Evolutionary conservation across 2,329 filamentous ascomycete species (phyloP).

Genomic region (Neonectria punicea): DNA sequence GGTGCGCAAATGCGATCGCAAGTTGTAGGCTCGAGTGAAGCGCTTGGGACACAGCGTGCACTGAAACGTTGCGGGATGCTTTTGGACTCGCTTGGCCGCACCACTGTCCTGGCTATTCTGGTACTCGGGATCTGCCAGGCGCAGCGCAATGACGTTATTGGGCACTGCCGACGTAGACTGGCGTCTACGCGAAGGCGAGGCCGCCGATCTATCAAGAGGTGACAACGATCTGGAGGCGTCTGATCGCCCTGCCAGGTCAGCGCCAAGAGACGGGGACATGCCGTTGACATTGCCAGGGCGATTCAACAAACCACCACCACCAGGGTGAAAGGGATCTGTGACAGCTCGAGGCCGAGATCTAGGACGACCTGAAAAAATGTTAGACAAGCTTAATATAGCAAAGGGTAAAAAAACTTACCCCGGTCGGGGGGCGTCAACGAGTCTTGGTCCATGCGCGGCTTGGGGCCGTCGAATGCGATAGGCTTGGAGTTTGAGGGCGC

Average conservation of each 20-base stretch:
- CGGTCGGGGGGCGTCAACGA: conserved; percentile 84
- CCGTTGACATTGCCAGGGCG: conserved; percentile 54
- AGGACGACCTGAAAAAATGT: conserved; percentile 54
- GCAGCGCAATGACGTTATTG: conserved; percentile 80
- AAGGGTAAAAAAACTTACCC: conserved; percentile 57
- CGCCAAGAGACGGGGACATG: conserved; percentile 63
- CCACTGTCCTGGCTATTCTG: conserved; percentile 72
- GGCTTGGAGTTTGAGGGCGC: conserved; percentile 74
- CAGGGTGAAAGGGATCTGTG: conserved; percentile 68
- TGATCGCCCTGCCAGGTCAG: conserved; percentile 56
- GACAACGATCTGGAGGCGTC: conserved; percentile 67
- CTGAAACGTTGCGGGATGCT: conserved; percentile 97
- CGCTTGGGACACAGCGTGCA: conserved; percentile 93
- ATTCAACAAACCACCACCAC: conserved; percentile 51
- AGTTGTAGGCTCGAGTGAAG: conserved; percentile 95
- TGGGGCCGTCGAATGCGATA: conserved; percentile 59
- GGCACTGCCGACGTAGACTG: conserved; percentile 72
- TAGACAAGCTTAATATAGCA: conserved; percentile 23
- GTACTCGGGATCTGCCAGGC: conserved; percentile 88
- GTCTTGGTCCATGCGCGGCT: conserved; percentile 75
- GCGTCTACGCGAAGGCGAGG: conserved; percentile 54
- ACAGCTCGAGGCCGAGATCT: conserved; percentile 64
- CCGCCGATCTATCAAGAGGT: conserved; percentile 64
- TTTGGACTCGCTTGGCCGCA: conserved; percentile 85
- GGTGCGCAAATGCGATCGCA: conserved; percentile 93